Percentiles rank a stretch among this genome's conserved stretches.
phyloP scores from a whole-genome alignment of 2,329 filamentous ascomycete species.

The Colletotrichum ledebouriae region DNA sequence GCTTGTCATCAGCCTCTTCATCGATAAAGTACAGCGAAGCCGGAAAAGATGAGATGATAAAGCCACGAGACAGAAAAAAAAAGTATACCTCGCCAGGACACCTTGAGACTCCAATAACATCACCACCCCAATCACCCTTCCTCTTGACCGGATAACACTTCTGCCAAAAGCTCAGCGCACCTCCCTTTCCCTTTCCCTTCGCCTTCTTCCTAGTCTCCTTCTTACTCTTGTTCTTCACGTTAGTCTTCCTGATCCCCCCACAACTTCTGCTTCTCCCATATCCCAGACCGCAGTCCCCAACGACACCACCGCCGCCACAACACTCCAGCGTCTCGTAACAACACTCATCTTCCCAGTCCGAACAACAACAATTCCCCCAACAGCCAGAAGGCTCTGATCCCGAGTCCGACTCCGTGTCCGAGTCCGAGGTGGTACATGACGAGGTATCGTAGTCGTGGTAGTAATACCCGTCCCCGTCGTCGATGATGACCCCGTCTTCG shows the following conservation, averaged over 20 bases:
- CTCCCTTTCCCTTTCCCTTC: not conserved
- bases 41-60: not conserved
- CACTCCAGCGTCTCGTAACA: slow-evolving; percentile 29
- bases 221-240: not conserved
- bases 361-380: not conserved
- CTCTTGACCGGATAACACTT: slow-evolving; percentile 10
- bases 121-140: slow-evolving; percentile 30
- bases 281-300: not conserved
- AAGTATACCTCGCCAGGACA: slow-evolving; percentile 33
- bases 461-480: not conserved
- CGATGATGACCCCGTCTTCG: not conserved
- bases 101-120: slow-evolving; percentile 30
- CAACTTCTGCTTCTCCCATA: not conserved
- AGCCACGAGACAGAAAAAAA: no score
- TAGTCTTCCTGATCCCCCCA: not conserved
- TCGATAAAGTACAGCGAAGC: no score
- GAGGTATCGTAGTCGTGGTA: not conserved
- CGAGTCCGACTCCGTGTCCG: not conserved
- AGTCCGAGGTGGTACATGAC: not conserved
- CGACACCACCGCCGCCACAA: not conserved
- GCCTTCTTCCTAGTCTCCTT: slow-evolving; percentile 5
- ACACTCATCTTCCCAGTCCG: slow-evolving; percentile 3
- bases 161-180: not conserved
- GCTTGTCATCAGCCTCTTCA: not conserved
- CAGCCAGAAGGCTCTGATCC: not conserved